Percentiles rank a stretch among this genome's conserved stretches.
These are phyloP conservation scores for Zangia roseola DNA, from an alignment of 768 basidiomycete genomes.

Conservation along the genomic window DNA sequence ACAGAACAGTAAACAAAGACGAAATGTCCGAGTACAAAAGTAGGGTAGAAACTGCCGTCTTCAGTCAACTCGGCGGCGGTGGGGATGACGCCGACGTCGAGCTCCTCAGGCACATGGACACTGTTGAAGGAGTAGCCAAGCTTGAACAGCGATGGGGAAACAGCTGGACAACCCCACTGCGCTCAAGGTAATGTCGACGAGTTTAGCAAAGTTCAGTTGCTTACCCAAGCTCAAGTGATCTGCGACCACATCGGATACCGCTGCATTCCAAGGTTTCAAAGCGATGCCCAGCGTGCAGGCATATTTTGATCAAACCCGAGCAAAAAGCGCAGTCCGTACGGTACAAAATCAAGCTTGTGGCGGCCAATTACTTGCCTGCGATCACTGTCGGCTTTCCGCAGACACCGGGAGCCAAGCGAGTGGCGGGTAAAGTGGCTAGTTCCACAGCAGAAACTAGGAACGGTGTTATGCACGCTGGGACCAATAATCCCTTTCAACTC, in stretches of 20 bases:
- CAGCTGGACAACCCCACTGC: slow-evolving; percentile 72
- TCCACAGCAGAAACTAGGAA: slow-evolving; percentile 38
- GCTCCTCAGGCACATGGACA: slow-evolving; percentile 62
- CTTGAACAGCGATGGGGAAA: slow-evolving; percentile 79
- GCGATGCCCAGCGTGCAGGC: slow-evolving; percentile 90
- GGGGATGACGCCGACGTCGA: slow-evolving; percentile 72
- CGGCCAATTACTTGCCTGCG: slow-evolving; percentile 89
- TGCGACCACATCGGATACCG: slow-evolving; percentile 87
- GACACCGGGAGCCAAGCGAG: slow-evolving; percentile 39
- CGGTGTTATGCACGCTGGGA: slow-evolving; percentile 61
- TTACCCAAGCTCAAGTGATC: slow-evolving; percentile 50
- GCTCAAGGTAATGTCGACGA: slow-evolving; percentile 48
- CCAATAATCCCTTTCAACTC: slow-evolving; percentile 85
- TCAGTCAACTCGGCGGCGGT: slow-evolving; percentile 52
- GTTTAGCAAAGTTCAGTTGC: neutral
- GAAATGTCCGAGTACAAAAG: slow-evolving; percentile 78
- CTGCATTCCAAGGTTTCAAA: slow-evolving; percentile 93
- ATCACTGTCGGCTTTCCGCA: slow-evolving; percentile 74
- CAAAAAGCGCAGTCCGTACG: slow-evolving; percentile 93
- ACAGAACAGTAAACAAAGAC: slow-evolving; percentile 67
- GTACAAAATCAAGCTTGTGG: slow-evolving; percentile 97
- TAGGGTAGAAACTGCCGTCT: slow-evolving; percentile 61
- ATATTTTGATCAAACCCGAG: slow-evolving; percentile 98
- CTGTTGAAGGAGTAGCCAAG: slow-evolving; percentile 58
- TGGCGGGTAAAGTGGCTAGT: slow-evolving; percentile 35